A percentile compares a stretch with the other conserved stretches of the same genome.
These are phyloP conservation scores for Alternaria ethzedia DNA, from an alignment of 2,329 filamentous ascomycete genomes.

Conservation along the genomic window DNA sequence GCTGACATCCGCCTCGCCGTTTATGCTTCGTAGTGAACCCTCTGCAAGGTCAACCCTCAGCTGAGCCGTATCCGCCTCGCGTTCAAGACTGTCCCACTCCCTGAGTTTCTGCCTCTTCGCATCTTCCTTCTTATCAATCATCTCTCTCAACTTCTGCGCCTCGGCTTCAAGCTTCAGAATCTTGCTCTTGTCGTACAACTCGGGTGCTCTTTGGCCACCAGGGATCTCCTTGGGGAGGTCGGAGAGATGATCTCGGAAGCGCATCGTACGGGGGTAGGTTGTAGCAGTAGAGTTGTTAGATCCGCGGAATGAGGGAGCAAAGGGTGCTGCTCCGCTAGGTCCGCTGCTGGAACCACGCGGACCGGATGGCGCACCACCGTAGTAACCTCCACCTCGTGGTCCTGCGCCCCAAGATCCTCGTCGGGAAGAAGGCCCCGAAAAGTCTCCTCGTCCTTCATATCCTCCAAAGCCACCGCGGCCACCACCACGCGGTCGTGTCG, in stretches of 20 bases:
- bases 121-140: constrained; percentile 56
- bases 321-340: constrained; percentile 34
- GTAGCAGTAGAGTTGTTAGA: constrained; percentile 52
- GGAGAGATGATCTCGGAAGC: constrained; percentile 52
- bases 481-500: constrained; percentile 50
- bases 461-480: constrained; percentile 49
- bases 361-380: constrained; percentile 42
- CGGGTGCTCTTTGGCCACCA: constrained; percentile 53
- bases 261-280: constrained; percentile 56
- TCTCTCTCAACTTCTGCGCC: constrained; percentile 51
- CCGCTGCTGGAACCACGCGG: constrained; percentile 40
- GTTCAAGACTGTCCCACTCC: constrained; percentile 55
- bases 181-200: constrained; percentile 52
- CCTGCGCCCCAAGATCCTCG: constrained; percentile 46
- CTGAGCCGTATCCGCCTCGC: constrained; percentile 54
- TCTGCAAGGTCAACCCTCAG: constrained; percentile 56
- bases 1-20: constrained; percentile 48
- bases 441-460: constrained; percentile 47
- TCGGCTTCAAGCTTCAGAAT: constrained; percentile 57
- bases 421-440: constrained; percentile 40
- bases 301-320: constrained; percentile 50
- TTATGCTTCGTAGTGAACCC: constrained; percentile 51
- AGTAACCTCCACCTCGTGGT: constrained; percentile 39
- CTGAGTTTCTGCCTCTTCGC: constrained; percentile 51
- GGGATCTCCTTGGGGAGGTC: constrained; percentile 54